These are phyloP conservation scores for Jackrogersella minutella DNA, from an alignment of 495 filamentous ascomycete species.

Conservation along the genomic window DNA sequence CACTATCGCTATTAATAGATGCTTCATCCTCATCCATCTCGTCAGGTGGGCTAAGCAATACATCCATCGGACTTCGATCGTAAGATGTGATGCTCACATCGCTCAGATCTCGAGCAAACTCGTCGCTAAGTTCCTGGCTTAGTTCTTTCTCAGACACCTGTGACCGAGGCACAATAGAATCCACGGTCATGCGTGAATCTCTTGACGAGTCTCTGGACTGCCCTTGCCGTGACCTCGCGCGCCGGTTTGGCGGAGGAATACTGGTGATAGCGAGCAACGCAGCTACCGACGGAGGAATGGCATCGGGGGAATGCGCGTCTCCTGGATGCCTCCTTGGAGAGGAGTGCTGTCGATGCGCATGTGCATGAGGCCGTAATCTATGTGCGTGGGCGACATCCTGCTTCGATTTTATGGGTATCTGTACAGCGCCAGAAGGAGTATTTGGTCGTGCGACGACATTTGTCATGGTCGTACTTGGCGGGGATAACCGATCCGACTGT, in stretches of 20 bases:
- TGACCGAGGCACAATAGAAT: slow-evolving; percentile 57
- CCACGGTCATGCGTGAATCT: slow-evolving; percentile 62
- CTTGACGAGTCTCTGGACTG: slow-evolving; percentile 45
- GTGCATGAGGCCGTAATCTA: slow-evolving; percentile 22
- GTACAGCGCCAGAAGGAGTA: slow-evolving; percentile 54
- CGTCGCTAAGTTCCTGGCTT: slow-evolving; percentile 52
- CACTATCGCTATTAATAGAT: slow-evolving; percentile 53
- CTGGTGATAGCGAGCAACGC: slow-evolving; percentile 66
- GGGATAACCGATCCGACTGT: slow-evolving; percentile 39
- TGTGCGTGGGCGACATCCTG: slow-evolving; percentile 42
- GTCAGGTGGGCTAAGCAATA: slow-evolving; percentile 64
- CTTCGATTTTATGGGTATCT: slow-evolving; percentile 53
- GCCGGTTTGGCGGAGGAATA: slow-evolving; percentile 60
- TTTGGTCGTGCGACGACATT: slow-evolving; percentile 46
- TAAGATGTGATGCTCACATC: slow-evolving; percentile 39
- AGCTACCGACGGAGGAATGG: slow-evolving; percentile 65
- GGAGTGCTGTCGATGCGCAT: slow-evolving; percentile 33
- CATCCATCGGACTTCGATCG: slow-evolving; percentile 56
- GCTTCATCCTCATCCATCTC: slow-evolving; percentile 57
- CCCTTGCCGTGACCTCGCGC: slow-evolving; percentile 27
- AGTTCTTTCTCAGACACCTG: slow-evolving; percentile 60
- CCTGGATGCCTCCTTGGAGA: slow-evolving; percentile 41
- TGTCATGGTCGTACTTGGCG: slow-evolving; percentile 42
- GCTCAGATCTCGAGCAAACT: slow-evolving; percentile 28
- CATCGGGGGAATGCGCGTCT: slow-evolving; percentile 57